Conservation (phyloP, 768 basidiomycete species). For the Botryobasidium botryosum region DNA sequence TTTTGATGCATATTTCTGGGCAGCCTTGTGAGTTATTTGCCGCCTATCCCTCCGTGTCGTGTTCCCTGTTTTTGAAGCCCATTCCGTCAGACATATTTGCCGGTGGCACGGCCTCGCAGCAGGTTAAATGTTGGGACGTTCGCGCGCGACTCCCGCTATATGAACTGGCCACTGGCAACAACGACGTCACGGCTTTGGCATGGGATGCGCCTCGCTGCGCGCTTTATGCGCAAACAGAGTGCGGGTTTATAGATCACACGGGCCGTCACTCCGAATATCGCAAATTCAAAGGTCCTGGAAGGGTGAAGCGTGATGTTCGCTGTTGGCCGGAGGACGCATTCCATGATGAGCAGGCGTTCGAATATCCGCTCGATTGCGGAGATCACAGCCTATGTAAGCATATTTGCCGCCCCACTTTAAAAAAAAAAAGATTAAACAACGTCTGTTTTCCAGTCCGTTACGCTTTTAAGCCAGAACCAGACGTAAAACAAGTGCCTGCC, state of each 20-base stretch:
- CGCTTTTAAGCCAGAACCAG: too few species aligned
- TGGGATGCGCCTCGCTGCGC: neutral
- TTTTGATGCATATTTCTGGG: neutral
- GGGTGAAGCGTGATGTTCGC: neutral
- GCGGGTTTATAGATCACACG: neutral
- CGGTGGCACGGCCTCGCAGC: neutral
- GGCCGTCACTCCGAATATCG: neutral
- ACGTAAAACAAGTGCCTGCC: too few species aligned
- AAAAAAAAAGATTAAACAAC: too few species aligned
- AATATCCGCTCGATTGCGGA: neutral
- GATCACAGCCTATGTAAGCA: neutral
- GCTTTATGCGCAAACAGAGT: neutral
- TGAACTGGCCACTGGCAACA: neutral
- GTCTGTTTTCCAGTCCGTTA: too few species aligned
- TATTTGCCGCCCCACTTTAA: too few species aligned
- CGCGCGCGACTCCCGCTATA: neutral
- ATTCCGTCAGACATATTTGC: neutral
- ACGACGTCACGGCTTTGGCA: neutral
- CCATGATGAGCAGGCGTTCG: neutral
- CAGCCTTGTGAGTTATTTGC: neutral
- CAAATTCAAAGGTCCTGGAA: conserved; percentile 6
- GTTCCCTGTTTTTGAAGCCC: too few species aligned
- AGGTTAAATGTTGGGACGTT: neutral
- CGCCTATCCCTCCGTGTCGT: neutral
- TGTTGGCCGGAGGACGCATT: neutral